phyloP scores from a whole-genome alignment of 352 stramenopile genomes.

The Globisporangium cystogenes region DNA sequence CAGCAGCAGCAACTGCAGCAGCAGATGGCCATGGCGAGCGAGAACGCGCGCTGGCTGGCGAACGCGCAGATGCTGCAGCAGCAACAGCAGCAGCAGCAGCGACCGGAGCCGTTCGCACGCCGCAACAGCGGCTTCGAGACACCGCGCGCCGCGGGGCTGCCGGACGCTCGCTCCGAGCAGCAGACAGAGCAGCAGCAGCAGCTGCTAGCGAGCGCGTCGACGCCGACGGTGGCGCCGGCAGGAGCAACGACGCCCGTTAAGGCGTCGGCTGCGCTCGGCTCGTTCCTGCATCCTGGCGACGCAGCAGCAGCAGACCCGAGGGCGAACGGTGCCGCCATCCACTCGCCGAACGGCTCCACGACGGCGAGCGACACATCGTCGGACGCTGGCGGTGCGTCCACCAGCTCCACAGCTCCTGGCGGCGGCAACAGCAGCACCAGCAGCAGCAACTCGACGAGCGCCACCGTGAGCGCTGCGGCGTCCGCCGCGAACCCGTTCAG shows the following conservation, averaged over 20 bases:
- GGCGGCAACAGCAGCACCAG: slow-evolving; percentile 8
- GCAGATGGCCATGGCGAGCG: slow-evolving; percentile 11
- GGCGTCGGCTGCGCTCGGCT: not conserved
- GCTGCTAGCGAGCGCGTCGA: not conserved
- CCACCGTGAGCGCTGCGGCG: not conserved
- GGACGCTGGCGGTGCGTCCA: not conserved
- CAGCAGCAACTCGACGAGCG: slow-evolving; percentile 1
- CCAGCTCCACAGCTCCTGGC: not conserved
- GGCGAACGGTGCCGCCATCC: not conserved
- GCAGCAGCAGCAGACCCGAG: slow-evolving; percentile 2
- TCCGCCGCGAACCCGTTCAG: slow-evolving; percentile 5
- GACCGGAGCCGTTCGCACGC: slow-evolving; percentile 10
- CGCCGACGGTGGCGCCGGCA: slow-evolving; percentile 1
- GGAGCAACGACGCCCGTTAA: slow-evolving; percentile 3
- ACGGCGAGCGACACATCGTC: slow-evolving; percentile 12
- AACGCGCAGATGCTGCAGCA: slow-evolving; percentile 5
- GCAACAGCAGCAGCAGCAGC: slow-evolving; percentile 12
- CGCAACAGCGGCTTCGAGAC: slow-evolving; percentile 22
- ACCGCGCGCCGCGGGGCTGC: slow-evolving; percentile 25
- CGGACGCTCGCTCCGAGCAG: slow-evolving; percentile 7
- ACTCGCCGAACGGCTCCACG: slow-evolving; percentile 9
- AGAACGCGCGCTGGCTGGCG: slow-evolving; percentile 11
- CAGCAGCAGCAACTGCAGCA: slow-evolving; percentile 14
- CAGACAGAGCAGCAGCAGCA: not conserved
- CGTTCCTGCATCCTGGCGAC: slow-evolving; percentile 7